Evolutionary conservation across 1,139 yeast species (phyloP), one percentile per base, ranked within the genome.

Genomic region (Magnusiomyces fungicola): DNA sequence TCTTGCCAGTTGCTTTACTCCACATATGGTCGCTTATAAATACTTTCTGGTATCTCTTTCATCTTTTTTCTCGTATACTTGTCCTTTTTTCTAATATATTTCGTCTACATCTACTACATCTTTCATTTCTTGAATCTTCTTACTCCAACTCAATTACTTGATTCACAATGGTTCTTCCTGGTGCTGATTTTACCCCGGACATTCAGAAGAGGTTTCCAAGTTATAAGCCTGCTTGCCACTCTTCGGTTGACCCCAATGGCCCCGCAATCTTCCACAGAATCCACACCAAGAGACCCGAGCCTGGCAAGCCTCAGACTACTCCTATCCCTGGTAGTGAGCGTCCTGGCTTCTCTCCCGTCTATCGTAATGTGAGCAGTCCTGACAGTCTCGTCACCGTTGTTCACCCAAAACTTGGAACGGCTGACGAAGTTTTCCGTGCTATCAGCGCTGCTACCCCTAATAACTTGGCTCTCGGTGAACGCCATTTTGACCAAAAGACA

Each of bases 291-390:
- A 69, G 1, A 61, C 80, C 61, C 70, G 72, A 50, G 65, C 69
- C 30, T 27, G 30, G 30, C 7, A 27, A 27, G 12, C 30, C 30
- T 9, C 43, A 39, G n/a, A 32, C 74, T 2, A 60, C 68, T 2
- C 68, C 80, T 0, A 51, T 81, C 0, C 76, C 81, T 1, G 70
- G 74, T 25, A 53, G 80, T 43, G 65, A 63, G 50, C 62, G 60
- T 54, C 68, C 69, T 1, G 84, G 84, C 1, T 75, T 60, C 60
- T 78, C 85, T 14, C 65, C 75, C 2, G 58, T 79, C 39, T 82
- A 76, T 62, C 68, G 87, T 59, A 79, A 76, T 59, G 63, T 61
- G 1, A 58, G 55, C 40, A 60, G 71, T 3, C 37, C 58, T 2
- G 70, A 74, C 21, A 56, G 60, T 23, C 66, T 81, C 50, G 58